These are phyloP conservation scores for Pseudopithomyces maydicus DNA, from an alignment of 2,329 filamentous ascomycete genomes.

Conservation along the genomic window DNA sequence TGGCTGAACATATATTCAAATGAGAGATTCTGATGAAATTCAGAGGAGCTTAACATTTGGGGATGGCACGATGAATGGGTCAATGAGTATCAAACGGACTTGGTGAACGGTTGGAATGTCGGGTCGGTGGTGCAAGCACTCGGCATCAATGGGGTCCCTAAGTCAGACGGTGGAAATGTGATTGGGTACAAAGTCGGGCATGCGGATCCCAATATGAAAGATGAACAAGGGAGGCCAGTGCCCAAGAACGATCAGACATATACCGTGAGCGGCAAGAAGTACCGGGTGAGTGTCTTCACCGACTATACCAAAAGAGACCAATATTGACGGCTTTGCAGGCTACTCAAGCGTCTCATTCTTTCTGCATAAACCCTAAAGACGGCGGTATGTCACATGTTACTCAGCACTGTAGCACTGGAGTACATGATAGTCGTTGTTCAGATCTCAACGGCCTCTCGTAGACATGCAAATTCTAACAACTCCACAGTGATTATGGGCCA, in stretches of 20 bases:
- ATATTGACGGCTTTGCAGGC: slow-evolving; percentile 6
- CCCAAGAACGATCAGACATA: slow-evolving; percentile 22
- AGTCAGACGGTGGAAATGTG: slow-evolving; percentile 19
- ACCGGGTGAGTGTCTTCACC: slow-evolving; percentile 8
- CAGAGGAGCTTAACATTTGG: slow-evolving; percentile 18
- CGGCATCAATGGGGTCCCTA: slow-evolving; percentile 12
- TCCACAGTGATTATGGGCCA: slow-evolving; percentile 6
- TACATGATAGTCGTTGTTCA: background rate
- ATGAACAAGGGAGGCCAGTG: slow-evolving; percentile 12
- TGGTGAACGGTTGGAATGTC: slow-evolving; percentile 15
- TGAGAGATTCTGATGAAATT: background rate
- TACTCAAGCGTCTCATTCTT: slow-evolving; percentile 23
- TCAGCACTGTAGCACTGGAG: slow-evolving; percentile 2
- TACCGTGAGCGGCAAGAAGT: slow-evolving; percentile 13
- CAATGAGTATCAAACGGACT: slow-evolving; percentile 13
- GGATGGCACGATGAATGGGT: slow-evolving; percentile 15
- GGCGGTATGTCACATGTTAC: slow-evolving; percentile 7
- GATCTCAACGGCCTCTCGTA: too few species aligned
- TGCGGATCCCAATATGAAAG: slow-evolving; percentile 12
- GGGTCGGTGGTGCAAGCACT: slow-evolving; percentile 10
- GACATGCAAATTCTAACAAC: background rate
- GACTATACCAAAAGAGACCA: too few species aligned
- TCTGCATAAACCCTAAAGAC: slow-evolving; percentile 15
- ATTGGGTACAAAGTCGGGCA: slow-evolving; percentile 20
- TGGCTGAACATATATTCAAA: too few species aligned